These are phyloP conservation scores for Zymoseptoria ardabiliae DNA, from an alignment of 2,329 filamentous ascomycete genomes.

Conservation along the genomic window DNA sequence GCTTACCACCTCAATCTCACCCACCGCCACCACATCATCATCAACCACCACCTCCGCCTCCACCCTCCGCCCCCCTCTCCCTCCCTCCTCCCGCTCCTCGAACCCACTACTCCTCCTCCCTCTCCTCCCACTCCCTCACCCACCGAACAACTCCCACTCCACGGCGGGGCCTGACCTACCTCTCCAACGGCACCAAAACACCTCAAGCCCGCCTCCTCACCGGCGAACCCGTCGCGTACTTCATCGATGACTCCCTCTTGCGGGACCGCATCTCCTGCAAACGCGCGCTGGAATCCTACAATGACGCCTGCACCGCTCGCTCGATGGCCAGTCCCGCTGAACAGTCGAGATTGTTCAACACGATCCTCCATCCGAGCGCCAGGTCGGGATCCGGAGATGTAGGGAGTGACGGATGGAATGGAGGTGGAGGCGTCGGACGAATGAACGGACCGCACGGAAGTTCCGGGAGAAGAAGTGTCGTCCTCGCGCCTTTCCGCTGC, in stretches of 20 bases:
- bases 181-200: neutral
- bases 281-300: conserved; percentile 75
- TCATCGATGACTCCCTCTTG: conserved; percentile 63
- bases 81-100: conserved; percentile 4
- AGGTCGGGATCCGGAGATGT: conserved; percentile 30
- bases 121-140: conserved; percentile 17
- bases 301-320: conserved; percentile 41
- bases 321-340: conserved; percentile 57
- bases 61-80: conserved; percentile 8
- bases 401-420: conserved; percentile 3
- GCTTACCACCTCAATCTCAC: conserved; percentile 1
- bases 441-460: conserved; percentile 40
- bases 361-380: conserved; percentile 57
- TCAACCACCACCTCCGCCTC: neutral
- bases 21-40: conserved; percentile 6
- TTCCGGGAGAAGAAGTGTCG: conserved; percentile 66
- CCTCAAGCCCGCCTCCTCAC: conserved; percentile 37
- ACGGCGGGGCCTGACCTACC: neutral
- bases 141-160: conserved; percentile 1
- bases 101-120: conserved; percentile 11
- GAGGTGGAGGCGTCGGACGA: neutral
- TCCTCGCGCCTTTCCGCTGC: conserved; percentile 84
- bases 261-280: conserved; percentile 81
- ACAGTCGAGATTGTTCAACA: conserved; percentile 62
- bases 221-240: conserved; percentile 72